These are phyloP conservation scores for Nyssa sinensis DNA, from an alignment of 148 eudicot species.

Conservation along the genomic window DNA sequence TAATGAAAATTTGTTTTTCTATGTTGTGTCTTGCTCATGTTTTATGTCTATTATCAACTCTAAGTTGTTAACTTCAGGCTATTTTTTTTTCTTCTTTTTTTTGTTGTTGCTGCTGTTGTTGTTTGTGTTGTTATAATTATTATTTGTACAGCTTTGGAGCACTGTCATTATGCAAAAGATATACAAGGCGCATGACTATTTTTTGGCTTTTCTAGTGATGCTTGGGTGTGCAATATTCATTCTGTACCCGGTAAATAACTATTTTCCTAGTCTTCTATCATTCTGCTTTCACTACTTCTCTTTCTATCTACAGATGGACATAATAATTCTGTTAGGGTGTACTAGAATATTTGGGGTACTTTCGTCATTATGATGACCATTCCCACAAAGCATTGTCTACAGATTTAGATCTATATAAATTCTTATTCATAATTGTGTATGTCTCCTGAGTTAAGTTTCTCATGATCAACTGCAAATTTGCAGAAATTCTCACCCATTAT, in stretches of 20 bases:
- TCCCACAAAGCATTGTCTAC: background rate
- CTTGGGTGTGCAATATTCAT: constrained; percentile 84
- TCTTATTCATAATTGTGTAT: too few species aligned
- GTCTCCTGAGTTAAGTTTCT: too few species aligned
- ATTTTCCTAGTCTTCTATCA: background rate
- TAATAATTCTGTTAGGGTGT: too few species aligned
- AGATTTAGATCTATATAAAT: too few species aligned
- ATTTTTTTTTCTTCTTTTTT: background rate
- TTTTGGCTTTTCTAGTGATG: constrained; percentile 76
- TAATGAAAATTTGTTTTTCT: background rate
- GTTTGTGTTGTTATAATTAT: too few species aligned
- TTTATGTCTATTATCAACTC: background rate
- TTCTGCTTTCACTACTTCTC: background rate
- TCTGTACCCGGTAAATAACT: constrained; percentile 66
- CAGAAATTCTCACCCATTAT: too few species aligned
- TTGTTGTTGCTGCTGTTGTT: background rate
- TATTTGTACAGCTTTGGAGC: constrained; percentile 92
- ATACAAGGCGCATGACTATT: constrained; percentile 86
- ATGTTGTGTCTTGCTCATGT: background rate
- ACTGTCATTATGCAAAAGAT: constrained; percentile 87
- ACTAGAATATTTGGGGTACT: background rate
- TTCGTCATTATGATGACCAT: background rate
- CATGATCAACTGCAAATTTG: too few species aligned
- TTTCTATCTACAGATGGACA: background rate
- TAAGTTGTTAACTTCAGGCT: background rate